Base-by-base conservation (phyloP, 768 basidiomycete species). In the Mycena galopus region DNA sequence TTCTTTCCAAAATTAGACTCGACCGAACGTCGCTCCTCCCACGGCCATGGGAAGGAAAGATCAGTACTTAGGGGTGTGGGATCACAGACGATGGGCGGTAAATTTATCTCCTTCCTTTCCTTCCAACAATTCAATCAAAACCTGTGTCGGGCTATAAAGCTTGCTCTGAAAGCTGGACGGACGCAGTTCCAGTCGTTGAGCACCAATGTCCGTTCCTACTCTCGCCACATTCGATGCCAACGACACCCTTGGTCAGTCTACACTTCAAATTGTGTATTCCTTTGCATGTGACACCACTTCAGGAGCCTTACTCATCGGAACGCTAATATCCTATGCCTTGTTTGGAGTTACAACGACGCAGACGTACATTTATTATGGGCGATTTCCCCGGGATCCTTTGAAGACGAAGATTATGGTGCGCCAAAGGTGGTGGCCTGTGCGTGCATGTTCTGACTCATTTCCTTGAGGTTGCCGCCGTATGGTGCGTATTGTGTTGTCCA, bases 241-340 rank as follows among this genome's bases (percentile, higher is more conserved):
- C 29, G 44, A 11, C 17, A 66, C 65, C 32, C 35, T 66, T 5
- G 65, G 65, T 66, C 19, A 1, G 65, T 42, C n/a, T n/a, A n/a
- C n/a, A 19, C 33, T 23, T 39, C 37, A 27, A 27, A 19, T 16
- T 44, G 27, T 11, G 30, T 21, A 47, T 32, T 33, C 21, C 9
- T 25, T 35, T 35, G 17, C 33, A 1, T 44, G 7, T 57, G 23
- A 56, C 56, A 21, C 42, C 55, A 27, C 23, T 19, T 2, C 56
- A 68, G 67, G 67, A 9, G 67, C 67, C 29, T n/a, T 68, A 47
- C 16, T 51, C 10, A 32, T 68, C 35, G 67, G 67, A 14, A 42
- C 51, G 3, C 44, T 68, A 3, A 29, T 68, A 6, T 61, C 59
- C 6, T 68, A 51, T 23, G 30, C 37, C 16, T 59, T 68, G 2